Conservation (phyloP, 305 asterid species). For the Andrographis paniculata region DNA sequence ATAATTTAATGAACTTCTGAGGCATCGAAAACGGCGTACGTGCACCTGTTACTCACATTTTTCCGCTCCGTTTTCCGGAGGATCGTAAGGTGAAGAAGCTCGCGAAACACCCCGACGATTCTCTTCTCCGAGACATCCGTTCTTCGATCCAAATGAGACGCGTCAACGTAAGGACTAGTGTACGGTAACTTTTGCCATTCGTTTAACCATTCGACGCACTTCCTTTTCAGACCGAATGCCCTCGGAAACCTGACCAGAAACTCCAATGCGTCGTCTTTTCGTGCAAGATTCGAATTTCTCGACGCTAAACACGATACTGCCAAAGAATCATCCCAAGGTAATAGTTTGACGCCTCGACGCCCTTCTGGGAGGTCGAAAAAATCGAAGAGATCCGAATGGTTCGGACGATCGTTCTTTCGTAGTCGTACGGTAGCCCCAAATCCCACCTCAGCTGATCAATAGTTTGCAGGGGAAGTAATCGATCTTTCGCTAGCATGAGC, state of each 20-base stretch:
- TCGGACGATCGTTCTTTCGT: slow-evolving; percentile 27
- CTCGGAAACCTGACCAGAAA: no score
- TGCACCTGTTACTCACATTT: slow-evolving; percentile 46
- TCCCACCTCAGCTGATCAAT: slow-evolving; percentile 89
- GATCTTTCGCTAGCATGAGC: slow-evolving; percentile 67
- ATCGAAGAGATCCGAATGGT: slow-evolving; percentile 44
- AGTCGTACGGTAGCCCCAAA: slow-evolving; percentile 69
- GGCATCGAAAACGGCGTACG: slow-evolving; percentile 50
- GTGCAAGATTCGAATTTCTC: slow-evolving; percentile 19
- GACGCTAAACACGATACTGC: slow-evolving; percentile 59
- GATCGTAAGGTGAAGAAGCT: slow-evolving; percentile 52
- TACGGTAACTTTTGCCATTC: slow-evolving; percentile 63
- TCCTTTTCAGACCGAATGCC: slow-evolving; percentile 64
- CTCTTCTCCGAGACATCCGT: slow-evolving; percentile 80
- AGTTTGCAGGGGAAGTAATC: slow-evolving; percentile 65
- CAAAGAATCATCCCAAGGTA: slow-evolving; percentile 51
- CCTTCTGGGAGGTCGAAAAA: slow-evolving; percentile 49
- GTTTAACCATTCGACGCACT: slow-evolving; percentile 49
- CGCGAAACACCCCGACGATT: slow-evolving; percentile 64
- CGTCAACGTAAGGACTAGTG: slow-evolving; percentile 75
- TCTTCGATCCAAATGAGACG: slow-evolving; percentile 55
- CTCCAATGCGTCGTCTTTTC: no score
- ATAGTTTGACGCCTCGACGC: slow-evolving; percentile 57
- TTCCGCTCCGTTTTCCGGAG: slow-evolving; percentile 64
- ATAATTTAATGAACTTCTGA: slow-evolving; percentile 50